Base-by-base conservation (phyloP, 2,329 filamentous ascomycete species). In the Neurospora sp. region DNA sequence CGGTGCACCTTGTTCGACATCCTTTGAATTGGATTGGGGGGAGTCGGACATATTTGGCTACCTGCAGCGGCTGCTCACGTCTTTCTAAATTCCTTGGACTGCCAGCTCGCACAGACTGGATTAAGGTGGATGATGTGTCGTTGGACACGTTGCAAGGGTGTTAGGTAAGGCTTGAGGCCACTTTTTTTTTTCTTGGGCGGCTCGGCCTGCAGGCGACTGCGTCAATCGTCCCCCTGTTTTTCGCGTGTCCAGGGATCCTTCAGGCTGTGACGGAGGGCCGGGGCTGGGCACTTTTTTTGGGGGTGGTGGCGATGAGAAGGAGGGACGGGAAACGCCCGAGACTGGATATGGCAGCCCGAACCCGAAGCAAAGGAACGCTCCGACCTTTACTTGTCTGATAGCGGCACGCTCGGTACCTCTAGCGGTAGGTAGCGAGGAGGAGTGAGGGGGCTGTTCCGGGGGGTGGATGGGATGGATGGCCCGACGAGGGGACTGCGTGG, bases 1-100 rank as follows among this genome's bases (percentile, higher is more conserved):
- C 86, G 93, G 92, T 88, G 88, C 91, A 88, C 88, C 90, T 87
- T 91, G 91, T 87, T 97, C 95, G 87, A 93, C 92, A 86, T 96
- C 93, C 87, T 96, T 96, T 80, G 92, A 90, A 86, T 93, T 92
- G 88, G 91, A 93, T 88, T 93, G 86, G 82, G 86, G 86, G 83
- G 87, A 88, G 82, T 88, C 92, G 86, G 94, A 97, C 94, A 97
- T 96, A 93, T 92, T 90, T 90, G 89, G 89, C 86, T 87, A 86
- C 84, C 84, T 87, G 86, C 86, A 88, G 85, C 85, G 86, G 86
- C 81, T 86, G 83, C 83, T 85, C 82, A 84, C 85, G 87, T 85
- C 82, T 84, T 62, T 86, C 83, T 84, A 82, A 85, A 83, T 84
- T 83, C 83, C 81, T 83, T 83, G 83, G 82, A 81, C 77, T 82